phyloP scores from a whole-genome alignment of 768 basidiomycete genomes.

The Gelatoporia subvermispora region DNA sequence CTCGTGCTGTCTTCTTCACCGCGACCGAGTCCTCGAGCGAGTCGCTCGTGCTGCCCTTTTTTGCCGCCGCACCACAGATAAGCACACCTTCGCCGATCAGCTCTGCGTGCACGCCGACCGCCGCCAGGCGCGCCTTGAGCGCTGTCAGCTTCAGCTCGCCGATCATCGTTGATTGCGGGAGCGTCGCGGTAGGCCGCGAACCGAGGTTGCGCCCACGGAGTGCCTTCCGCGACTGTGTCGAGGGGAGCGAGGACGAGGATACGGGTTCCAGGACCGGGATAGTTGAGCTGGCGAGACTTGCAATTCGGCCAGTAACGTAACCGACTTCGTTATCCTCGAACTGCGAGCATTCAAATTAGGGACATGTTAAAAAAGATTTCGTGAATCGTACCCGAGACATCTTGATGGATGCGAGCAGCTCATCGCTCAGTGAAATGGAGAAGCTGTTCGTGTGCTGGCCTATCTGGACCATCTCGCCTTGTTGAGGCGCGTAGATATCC shows the following conservation, averaged over 20 bases:
- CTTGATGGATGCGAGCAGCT: constrained; percentile 69
- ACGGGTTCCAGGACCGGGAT: constrained; percentile 84
- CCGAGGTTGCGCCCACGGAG: constrained; percentile 46
- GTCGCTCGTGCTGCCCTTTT: constrained; percentile 35
- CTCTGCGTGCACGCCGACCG: constrained; percentile 81
- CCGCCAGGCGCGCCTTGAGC: constrained; percentile 74
- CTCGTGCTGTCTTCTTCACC: constrained; percentile 82
- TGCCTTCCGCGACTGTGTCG: constrained; percentile 10
- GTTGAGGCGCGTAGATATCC: constrained; percentile 78
- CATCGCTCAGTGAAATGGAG: constrained; percentile 91
- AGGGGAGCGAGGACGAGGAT: constrained; percentile 15
- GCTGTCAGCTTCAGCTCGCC: constrained; percentile 92
- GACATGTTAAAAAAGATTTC: neutral
- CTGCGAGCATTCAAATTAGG: constrained; percentile 34
- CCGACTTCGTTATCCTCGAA: constrained; percentile 98
- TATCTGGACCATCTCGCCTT: constrained; percentile 79
- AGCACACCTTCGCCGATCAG: constrained; percentile 97
- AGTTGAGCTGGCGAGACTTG: constrained; percentile 78
- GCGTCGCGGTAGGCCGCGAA: constrained; percentile 55
- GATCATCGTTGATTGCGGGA: constrained; percentile 93
- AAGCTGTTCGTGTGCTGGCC: constrained; percentile 96
- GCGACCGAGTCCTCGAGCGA: constrained; percentile 68
- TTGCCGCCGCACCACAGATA: constrained; percentile 70
- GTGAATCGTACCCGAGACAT: constrained; percentile 74
- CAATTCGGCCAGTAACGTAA: constrained; percentile 84